These are phyloP conservation scores for Cryptococcus sp. DNA, from an alignment of 1,284 basidiomycete species.

Conservation along the genomic window DNA sequence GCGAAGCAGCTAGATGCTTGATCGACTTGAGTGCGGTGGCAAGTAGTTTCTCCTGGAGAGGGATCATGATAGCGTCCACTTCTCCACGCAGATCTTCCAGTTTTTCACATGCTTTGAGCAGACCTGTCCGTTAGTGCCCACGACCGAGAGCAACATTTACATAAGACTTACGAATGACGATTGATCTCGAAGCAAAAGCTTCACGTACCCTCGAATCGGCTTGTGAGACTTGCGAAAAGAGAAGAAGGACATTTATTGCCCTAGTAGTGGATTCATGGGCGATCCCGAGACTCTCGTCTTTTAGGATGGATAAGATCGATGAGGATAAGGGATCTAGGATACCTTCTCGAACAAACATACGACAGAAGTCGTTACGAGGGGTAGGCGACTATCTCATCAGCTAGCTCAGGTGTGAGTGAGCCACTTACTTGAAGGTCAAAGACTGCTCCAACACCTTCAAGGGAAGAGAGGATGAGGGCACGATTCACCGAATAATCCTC, in stretches of 20 bases:
- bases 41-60: slow-evolving; percentile 67
- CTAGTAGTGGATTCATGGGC: slow-evolving; percentile 75
- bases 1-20: slow-evolving; percentile 92
- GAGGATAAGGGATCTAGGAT: slow-evolving; percentile 87
- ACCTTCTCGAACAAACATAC: slow-evolving; percentile 96
- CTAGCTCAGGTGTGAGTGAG: too few species aligned
- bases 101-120: slow-evolving; percentile 75
- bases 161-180: slow-evolving; percentile 73
- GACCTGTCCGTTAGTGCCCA: slow-evolving; percentile 55
- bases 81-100: too few species aligned
- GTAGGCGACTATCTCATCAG: slow-evolving; percentile 93
- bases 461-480: slow-evolving; percentile 86
- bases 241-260: slow-evolving; percentile 82
- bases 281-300: slow-evolving; percentile 56
- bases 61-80: too few species aligned
- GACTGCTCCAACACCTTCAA: slow-evolving; percentile 90
- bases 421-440: slow-evolving; percentile 69
- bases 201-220: slow-evolving; percentile 87
- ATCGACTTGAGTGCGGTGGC: slow-evolving; percentile 89
- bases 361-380: slow-evolving; percentile 95
- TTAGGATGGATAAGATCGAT: slow-evolving; percentile 81
- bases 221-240: slow-evolving; percentile 94
- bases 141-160: slow-evolving; percentile 2
- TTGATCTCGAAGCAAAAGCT: slow-evolving; percentile 81
- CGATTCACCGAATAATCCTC: slow-evolving; percentile 88